A percentile compares a stretch with the other conserved stretches of the same genome.
Conservation (phyloP, 2,329 filamentous ascomycete species). For the Elsinoe necatrix region DNA sequence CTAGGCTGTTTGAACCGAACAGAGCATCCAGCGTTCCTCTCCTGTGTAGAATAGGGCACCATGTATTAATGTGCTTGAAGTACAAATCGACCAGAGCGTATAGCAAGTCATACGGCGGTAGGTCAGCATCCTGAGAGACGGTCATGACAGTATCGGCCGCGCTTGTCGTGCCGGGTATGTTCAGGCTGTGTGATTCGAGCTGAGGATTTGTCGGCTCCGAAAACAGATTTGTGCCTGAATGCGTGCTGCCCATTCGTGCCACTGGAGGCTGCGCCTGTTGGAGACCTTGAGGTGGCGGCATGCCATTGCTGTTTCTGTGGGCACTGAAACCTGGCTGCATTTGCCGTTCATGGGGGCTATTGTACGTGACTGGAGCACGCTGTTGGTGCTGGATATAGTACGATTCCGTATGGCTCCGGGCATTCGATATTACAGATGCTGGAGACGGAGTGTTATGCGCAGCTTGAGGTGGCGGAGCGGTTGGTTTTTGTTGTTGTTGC, state of each 20-base stretch:
- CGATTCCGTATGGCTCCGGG: conserved; percentile 4
- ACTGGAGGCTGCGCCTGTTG: conserved; percentile 21
- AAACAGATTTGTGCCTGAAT: conserved; percentile 23
- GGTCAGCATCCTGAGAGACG: conserved; percentile 37
- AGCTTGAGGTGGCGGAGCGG: conserved; percentile 17
- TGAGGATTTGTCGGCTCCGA: conserved; percentile 30
- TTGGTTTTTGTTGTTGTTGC: background rate
- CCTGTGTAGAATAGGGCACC: conserved; percentile 82
- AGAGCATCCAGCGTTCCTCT: conserved; percentile 72
- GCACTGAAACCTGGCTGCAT: conserved; percentile 1
- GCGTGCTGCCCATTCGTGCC: conserved; percentile 14
- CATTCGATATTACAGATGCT: conserved; percentile 8
- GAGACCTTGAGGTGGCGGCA: conserved; percentile 17
- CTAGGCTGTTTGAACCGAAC: conserved; percentile 66
- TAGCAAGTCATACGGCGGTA: conserved; percentile 52
- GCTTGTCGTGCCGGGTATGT: conserved; percentile 39
- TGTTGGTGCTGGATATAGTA: conserved; percentile 1
- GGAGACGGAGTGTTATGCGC: conserved; percentile 9
- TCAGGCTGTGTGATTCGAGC: conserved; percentile 51
- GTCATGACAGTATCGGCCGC: conserved; percentile 21
- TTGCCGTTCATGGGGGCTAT: conserved; percentile 21
- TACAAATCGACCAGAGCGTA: conserved; percentile 54
- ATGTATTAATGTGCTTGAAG: conserved; percentile 57
- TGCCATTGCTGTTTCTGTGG: conserved; percentile 19
- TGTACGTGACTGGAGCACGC: background rate